Evolutionary conservation across 371 early-diverging fungal genomes (phyloP).

Genomic region (Gilbertella persicaria): DNA sequence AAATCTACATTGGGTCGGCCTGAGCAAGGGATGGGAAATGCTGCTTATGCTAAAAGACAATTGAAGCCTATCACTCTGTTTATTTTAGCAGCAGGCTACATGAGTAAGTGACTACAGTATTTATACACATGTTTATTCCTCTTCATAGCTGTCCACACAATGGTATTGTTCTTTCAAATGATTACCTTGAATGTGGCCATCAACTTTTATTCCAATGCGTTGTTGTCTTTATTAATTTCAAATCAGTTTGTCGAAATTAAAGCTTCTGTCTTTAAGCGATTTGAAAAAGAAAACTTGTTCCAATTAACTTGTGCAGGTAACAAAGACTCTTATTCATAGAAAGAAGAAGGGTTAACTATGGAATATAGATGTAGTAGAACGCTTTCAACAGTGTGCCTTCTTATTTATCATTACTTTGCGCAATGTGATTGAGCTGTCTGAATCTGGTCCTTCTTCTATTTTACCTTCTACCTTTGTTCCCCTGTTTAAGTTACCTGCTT

Average conservation of each 20-base stretch:
- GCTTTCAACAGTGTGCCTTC: slow-evolving; percentile 89
- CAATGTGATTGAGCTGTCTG: slow-evolving; percentile 88
- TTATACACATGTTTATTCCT: background rate
- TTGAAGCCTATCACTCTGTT: slow-evolving; percentile 64
- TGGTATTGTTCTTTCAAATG: slow-evolving; percentile 93
- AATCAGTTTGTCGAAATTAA: slow-evolving; percentile 99
- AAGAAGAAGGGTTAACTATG: background rate
- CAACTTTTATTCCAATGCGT: slow-evolving; percentile 92
- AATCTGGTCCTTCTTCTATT: slow-evolving; percentile 65
- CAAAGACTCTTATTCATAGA: background rate
- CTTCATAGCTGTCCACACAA: slow-evolving; percentile 72
- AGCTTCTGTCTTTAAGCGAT: slow-evolving; percentile 92
- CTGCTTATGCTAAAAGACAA: slow-evolving; percentile 49
- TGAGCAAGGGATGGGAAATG: slow-evolving; percentile 19
- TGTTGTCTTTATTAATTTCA: slow-evolving; percentile 89
- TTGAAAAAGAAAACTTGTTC: slow-evolving; percentile 95
- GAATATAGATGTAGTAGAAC: slow-evolving; percentile 86
- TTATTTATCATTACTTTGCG: slow-evolving; percentile 85
- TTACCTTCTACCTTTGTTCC: slow-evolving; percentile 66
- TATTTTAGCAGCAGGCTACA: slow-evolving; percentile 77
- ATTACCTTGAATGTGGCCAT: slow-evolving; percentile 95
- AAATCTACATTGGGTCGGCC: slow-evolving; percentile 58
- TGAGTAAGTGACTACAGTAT: slow-evolving; percentile 46
- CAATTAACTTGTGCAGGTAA: slow-evolving; percentile 90
- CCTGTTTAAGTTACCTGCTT: slow-evolving; percentile 57